Percentiles rank a stretch among this genome's conserved stretches.
Conservation (phyloP, 495 filamentous ascomycete genomes). For the Copromyces sp. region DNA sequence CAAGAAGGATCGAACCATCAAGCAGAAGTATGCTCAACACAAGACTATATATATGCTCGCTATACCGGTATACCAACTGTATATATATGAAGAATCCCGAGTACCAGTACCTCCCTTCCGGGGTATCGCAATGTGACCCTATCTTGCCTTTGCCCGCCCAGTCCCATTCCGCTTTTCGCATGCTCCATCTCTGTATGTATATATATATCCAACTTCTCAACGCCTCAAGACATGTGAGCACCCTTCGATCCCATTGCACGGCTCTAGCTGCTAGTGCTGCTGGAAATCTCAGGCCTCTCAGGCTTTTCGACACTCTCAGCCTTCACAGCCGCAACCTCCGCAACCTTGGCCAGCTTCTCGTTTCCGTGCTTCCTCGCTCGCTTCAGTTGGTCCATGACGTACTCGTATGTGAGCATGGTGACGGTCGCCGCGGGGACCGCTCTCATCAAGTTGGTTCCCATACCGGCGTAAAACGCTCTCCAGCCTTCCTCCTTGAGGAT, state of each 20-base stretch:
- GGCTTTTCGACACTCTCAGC: not conserved
- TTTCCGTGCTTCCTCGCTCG: constrained; percentile 22
- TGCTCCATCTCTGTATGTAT: not conserved
- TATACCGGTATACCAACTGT: not conserved
- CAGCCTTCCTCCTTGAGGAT: constrained; percentile 90
- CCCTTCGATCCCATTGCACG: not conserved
- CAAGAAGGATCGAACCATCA: not conserved
- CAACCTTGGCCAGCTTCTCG: constrained; percentile 15
- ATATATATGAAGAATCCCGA: not conserved
- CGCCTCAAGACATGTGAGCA: not conserved
- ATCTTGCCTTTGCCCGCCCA: not conserved
- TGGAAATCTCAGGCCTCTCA: not conserved
- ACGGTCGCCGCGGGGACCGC: constrained; percentile 93
- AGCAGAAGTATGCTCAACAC: not conserved
- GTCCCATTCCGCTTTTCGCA: not conserved
- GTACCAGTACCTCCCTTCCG: not conserved
- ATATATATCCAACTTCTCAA: not conserved
- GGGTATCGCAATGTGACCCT: not conserved
- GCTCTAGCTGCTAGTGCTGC: not conserved
- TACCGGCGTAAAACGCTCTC: constrained; percentile 93
- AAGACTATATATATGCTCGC: not conserved
- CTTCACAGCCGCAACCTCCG: not conserved
- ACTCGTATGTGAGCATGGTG: constrained; percentile 96
- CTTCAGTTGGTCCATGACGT: constrained; percentile 51
- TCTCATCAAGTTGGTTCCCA: constrained; percentile 95